phyloP scores from a whole-genome alignment of 805 yeast species.

The Nakazawaea wyomingensis region DNA sequence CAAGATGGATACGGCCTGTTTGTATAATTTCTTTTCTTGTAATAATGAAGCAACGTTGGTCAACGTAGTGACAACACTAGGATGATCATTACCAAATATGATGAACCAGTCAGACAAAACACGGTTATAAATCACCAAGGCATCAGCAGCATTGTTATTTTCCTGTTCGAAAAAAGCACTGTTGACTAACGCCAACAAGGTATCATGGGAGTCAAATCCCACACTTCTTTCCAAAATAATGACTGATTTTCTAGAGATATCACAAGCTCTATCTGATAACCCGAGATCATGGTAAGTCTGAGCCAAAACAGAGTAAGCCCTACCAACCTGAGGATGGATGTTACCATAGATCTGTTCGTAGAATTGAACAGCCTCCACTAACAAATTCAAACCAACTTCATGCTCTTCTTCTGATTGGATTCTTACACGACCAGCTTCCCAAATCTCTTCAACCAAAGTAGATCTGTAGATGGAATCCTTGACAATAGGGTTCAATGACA shows the following conservation, averaged over 20 bases:
- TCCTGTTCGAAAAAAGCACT: constrained; percentile 68
- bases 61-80: constrained; percentile 60
- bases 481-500: constrained; percentile 67
- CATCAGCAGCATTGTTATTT: constrained; percentile 51
- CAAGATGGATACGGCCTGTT: constrained; percentile 48
- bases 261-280: constrained; percentile 52
- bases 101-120: constrained; percentile 54
- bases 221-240: constrained; percentile 70
- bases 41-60: constrained; percentile 58
- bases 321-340: constrained; percentile 75
- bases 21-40: constrained; percentile 42
- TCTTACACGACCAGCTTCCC: constrained; percentile 52
- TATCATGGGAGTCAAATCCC: constrained; percentile 79
- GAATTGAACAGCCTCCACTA: constrained; percentile 65
- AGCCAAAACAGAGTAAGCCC: constrained; percentile 60
- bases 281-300: constrained; percentile 60
- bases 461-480: constrained; percentile 68
- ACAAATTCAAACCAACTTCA: constrained; percentile 55
- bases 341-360: constrained; percentile 81
- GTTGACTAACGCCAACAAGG: constrained; percentile 66
- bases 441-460: constrained; percentile 66
- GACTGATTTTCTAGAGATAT: constrained; percentile 61
- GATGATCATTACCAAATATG: constrained; percentile 60
- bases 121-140: constrained; percentile 57
- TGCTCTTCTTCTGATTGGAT: constrained; percentile 35